Base-by-base conservation (phyloP, 306 rosid species). In the Spatholobus suberectus region DNA sequence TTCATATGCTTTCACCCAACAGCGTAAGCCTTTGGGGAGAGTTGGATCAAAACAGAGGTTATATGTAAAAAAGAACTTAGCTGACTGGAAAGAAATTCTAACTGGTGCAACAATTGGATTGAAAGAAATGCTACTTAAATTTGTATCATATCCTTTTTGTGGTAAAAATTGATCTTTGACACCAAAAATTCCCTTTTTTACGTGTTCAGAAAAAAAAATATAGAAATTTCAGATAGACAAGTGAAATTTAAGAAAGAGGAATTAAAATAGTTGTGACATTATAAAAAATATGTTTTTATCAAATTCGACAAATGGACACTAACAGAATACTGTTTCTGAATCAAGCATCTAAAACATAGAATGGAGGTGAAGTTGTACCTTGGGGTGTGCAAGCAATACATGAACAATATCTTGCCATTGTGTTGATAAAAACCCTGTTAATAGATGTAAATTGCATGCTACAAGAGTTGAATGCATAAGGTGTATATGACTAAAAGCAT, bases 321-420 rank as follows among this genome's bases (percentile, higher is more conserved):
- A 67, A 12, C 49, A 46, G 72, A 73, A 79, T 62, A 63, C 54
- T 32, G 38, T 43, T 57, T 69, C 83, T 15, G 20, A 10, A 17
- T 55, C 62, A 49, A 70, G 68, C 52, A 65, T 62, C 86, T 62
- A 34, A 68, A 62, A 80, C 79, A 55, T 40, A 6, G 44, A 47
- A 26, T 79, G 49, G 49, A 40, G 15, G 18, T 61, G 77, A 74
- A 61, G 46, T 58, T 44, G 66, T 84, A 94, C 99, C 98, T 92
- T 93, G 57, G 99, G 97, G 80, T 96, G 99, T 1, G 89, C 97
- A 66, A 96, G 91, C 91, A 96, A 88, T n/a, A 90, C 97, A 73
- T 77, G 94, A 51, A 68, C 97, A 77, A 93, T 87, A 83, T 96
- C 99, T 78, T 83, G 93, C 96, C 99, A 96, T 80, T 93, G 92